Percentiles rank a stretch among this genome's conserved stretches.
Conservation (phyloP, 1,284 basidiomycete species). For the Ustilago xerochloae region DNA sequence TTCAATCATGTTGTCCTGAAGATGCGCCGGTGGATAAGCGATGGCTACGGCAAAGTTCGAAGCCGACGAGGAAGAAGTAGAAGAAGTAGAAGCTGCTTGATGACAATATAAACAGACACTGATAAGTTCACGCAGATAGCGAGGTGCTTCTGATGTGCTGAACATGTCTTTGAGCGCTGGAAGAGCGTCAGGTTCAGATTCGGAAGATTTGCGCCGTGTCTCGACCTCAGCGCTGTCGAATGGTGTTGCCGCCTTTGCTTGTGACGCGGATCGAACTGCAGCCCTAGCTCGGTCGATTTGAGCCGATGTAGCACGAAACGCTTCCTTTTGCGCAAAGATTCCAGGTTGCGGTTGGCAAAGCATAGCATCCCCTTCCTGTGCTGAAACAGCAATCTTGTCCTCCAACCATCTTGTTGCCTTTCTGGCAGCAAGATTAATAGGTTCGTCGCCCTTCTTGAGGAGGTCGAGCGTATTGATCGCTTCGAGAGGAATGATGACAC, state of each 20-base stretch:
- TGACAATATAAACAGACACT: slow-evolving; percentile 36
- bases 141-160: slow-evolving; percentile 16
- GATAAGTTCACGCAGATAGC: slow-evolving; percentile 40
- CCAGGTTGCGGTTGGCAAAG: slow-evolving; percentile 32
- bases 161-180: slow-evolving; percentile 18
- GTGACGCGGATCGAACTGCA: neutral
- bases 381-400: slow-evolving; percentile 61
- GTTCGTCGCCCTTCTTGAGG: slow-evolving; percentile 85
- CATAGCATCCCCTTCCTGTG: slow-evolving; percentile 19
- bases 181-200: neutral
- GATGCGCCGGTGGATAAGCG: slow-evolving; percentile 37
- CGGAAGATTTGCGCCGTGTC: neutral
- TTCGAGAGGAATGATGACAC: slow-evolving; percentile 85
- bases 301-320: slow-evolving; percentile 11
- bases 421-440: slow-evolving; percentile 82
- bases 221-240: neutral
- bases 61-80: no score
- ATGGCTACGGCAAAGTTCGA: slow-evolving; percentile 30
- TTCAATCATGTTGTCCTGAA: slow-evolving; percentile 35
- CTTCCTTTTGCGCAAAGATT: slow-evolving; percentile 41
- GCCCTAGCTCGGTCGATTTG: slow-evolving; percentile 26
- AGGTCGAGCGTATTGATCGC: slow-evolving; percentile 91
- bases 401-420: slow-evolving; percentile 83
- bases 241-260: neutral
- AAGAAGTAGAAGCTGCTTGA: neutral